Evolutionary conservation across 257 asterid species (phyloP).

Genomic region (Primulina eburnea): DNA sequence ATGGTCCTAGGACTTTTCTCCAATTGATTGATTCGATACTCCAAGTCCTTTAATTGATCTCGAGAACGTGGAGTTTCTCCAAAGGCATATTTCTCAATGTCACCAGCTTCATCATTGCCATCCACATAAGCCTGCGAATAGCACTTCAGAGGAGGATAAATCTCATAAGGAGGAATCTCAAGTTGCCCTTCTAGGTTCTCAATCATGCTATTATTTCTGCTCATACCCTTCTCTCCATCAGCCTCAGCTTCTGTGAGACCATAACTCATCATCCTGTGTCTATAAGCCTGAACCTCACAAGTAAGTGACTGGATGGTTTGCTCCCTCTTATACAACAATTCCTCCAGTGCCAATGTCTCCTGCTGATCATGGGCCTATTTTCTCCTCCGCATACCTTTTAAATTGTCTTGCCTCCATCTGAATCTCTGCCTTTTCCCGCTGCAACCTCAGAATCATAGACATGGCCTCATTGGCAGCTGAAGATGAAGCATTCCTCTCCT

Average conservation of each 20-base stretch:
- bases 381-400: slow-evolving; percentile 85
- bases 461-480: slow-evolving; percentile 96
- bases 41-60: slow-evolving; percentile 71
- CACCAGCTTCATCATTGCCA: slow-evolving; percentile 53
- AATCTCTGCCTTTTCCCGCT: slow-evolving; percentile 85
- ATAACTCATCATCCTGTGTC: slow-evolving; percentile 84
- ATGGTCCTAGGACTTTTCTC: slow-evolving; percentile 66
- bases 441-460: slow-evolving; percentile 96
- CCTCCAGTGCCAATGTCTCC: slow-evolving; percentile 68
- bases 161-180: slow-evolving; percentile 46
- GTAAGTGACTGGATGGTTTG: slow-evolving; percentile 67
- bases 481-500: slow-evolving; percentile 90
- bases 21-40: slow-evolving; percentile 64
- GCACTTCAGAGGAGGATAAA: slow-evolving; percentile 85
- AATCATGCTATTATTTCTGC: slow-evolving; percentile 42
- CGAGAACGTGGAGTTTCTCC: slow-evolving; percentile 64
- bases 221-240: slow-evolving; percentile 48
- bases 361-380: slow-evolving; percentile 89
- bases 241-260: slow-evolving; percentile 71
- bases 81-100: slow-evolving; percentile 70
- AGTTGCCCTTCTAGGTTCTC: slow-evolving; percentile 45
- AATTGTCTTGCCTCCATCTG: slow-evolving; percentile 94
- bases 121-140: slow-evolving; percentile 42
- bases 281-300: slow-evolving; percentile 72
- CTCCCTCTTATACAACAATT: slow-evolving; percentile 86